Evolutionary conservation across 139 green algal species (phyloP), one percentile per base, ranked within the genome.

Genomic region (Chlorella sp.): DNA sequence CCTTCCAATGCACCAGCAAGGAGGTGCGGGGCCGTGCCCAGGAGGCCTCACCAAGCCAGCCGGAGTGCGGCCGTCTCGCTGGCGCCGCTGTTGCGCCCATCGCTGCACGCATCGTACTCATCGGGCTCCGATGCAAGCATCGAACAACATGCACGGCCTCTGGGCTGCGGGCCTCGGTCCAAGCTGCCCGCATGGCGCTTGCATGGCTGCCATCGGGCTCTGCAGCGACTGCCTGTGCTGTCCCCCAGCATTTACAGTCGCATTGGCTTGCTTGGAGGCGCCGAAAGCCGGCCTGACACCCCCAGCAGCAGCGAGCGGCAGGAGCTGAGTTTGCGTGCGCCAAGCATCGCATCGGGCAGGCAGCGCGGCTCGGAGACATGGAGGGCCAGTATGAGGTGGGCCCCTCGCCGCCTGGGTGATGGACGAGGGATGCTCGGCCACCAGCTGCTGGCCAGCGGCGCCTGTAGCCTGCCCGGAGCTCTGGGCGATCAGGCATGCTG

Each of bases 311-410:
- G 65, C 32, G n/a, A 40, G n/a, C n/a, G 65, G 34, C 65, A 73
- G 65, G 34, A 44, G 13, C 22, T 13, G 34, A 3, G 51, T 26
- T 16, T 60, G 8, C 11, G 51, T 2, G 51, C 51, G 14, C 22
- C n/a, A n/a, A 73, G n/a, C 65, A 34, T 20, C 64, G 9, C 16
- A 20, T 44, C 34, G 11, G 65, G 22, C 14, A 44, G 22, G 65
- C 34, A 73, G 65, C 65, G 51, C 24, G 44, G 34, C 34, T 73
- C 16, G 34, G 30, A n/a, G 44, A 3, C 1, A 73, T 73, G 65
- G 65, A 73, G 65, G 65, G 65, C n/a, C n/a, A n/a, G n/a, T 73
- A 36, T 17, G 65, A 73, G 65, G 65, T 73, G 65, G 22, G 65
- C 28, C 6, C 7, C 7, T 30, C 34, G 60, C 60, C 60, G 24